Evolutionary conservation across 2,329 filamentous ascomycete genomes (phyloP), one percentile per base, ranked within the genome.

Genomic region (Fusarium graminum): DNA sequence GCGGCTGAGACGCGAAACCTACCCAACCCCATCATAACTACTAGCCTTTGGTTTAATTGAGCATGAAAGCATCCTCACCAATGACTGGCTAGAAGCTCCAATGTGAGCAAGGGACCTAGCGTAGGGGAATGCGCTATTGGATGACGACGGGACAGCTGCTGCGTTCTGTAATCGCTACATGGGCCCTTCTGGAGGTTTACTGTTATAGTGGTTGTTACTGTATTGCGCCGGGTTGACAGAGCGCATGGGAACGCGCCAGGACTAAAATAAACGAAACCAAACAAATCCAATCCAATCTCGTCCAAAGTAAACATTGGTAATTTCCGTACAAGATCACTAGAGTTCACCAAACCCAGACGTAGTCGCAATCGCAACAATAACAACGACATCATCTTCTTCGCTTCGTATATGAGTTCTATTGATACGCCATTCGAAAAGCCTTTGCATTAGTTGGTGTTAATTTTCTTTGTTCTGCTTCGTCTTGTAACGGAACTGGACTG

Each of bases 221-320:
- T 30, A 47, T 32, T 29, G 40, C 30, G 42, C 26, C 36, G 6
- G n/a, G 44, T 32, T 6, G 14, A 16, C 32, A 28, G 17, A 13
- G 29, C 25, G 32, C 34, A 40, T 41, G 47, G 32, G 42, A 22
- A 28, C 47, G 39, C 30, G 44, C 41, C 34, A 16, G 26, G n/a
- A 30, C 25, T 34, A 29, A 19, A 19, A 30, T 26, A 44, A 59
- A 50, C 28, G n/a, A 32, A 54, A 32, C 50, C 51, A 65, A 65
- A 62, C 57, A 52, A 46, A 52, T 43, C 39, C 43, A 41, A 34
- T 44, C 59, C 57, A 16, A 52, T 43, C 58, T 61, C 26, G 47
- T 54, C 47, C 39, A 59, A 59, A 69, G 65, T 69, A 69, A 69
- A 69, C 66, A 69, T 30, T 28, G 34, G 26, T 46, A 67, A 56